Evolutionary conservation across 805 yeast genomes (phyloP).

Genomic region (Yamadazyma ubonensis): DNA sequence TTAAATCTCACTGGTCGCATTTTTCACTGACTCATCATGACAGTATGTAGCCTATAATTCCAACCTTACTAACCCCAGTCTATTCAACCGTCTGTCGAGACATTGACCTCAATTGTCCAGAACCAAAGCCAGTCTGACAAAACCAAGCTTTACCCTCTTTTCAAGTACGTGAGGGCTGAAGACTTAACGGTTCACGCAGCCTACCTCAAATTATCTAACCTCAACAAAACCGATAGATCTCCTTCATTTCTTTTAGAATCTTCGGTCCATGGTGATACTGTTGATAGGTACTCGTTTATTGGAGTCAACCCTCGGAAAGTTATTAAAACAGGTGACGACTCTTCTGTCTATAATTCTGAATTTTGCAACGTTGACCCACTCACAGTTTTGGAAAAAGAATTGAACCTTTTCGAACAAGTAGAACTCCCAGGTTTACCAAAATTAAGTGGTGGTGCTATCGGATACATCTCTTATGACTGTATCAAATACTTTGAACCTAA

Average conservation of each 20-base stretch:
- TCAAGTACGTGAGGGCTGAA: slow-evolving; percentile 68
- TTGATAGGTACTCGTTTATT: slow-evolving; percentile 87
- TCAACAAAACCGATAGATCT: slow-evolving; percentile 49
- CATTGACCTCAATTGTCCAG: slow-evolving; percentile 26
- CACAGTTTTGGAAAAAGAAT: slow-evolving; percentile 67
- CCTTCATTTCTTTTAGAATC: slow-evolving; percentile 86
- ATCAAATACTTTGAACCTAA: slow-evolving; percentile 94
- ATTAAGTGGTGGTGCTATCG: slow-evolving; percentile 94
- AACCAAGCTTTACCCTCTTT: slow-evolving; percentile 81
- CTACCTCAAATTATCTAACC: slow-evolving; percentile 75
- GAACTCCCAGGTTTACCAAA: slow-evolving; percentile 79
- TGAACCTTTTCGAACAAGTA: slow-evolving; percentile 63
- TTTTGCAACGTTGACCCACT: slow-evolving; percentile 74
- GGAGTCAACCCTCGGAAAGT: slow-evolving; percentile 83
- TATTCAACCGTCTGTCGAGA: slow-evolving; percentile 39
- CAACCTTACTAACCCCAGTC: slow-evolving; percentile 9
- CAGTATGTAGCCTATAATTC: slow-evolving; percentile 21
- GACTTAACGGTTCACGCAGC: slow-evolving; percentile 88
- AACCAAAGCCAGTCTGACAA: slow-evolving; percentile 13
- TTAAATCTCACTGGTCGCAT: too few relatives aligned
- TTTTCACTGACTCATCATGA: slow-evolving; percentile 10
- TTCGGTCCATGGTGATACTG: slow-evolving; percentile 83
- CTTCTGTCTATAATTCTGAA: slow-evolving; percentile 24
- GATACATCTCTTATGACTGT: slow-evolving; percentile 95
- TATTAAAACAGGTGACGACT: slow-evolving; percentile 76